Base-by-base conservation (phyloP, 495 filamentous ascomycete genomes). In the Talaromyces wortmannii region DNA sequence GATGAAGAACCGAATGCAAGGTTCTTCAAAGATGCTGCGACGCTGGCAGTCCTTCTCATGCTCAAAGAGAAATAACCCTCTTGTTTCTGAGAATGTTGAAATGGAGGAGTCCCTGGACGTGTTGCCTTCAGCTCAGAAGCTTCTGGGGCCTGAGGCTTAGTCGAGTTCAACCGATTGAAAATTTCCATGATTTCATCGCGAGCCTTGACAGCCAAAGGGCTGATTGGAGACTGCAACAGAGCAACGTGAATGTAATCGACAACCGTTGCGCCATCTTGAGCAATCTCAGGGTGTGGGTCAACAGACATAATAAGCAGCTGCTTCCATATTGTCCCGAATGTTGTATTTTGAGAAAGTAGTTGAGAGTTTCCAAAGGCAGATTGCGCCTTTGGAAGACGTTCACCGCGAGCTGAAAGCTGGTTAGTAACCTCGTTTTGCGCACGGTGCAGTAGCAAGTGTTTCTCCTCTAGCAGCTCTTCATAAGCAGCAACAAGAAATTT, bases 271-370 rank as follows among this genome's bases (percentile, higher is more conserved):
- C 91, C 94, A 66, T 91, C 85, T 60, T 87, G 82, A 45, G 92
- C 89, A 31, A 97, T 88, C 58, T 97, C 91, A 7, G 94, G 94
- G 65, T 96, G 91, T 18, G 94, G 92, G 59, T 97, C 94, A 30
- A 95, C 90, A 32, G 90, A 90, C 70, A 97, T 74, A 45, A 92
- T 86, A 33, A 97, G 76, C 46, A 96, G 76, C 55, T 96, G 92
- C 65, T 95, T 92, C 94, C 94, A 97, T 54, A 95, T 86, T 1
- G 91, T 87, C 7, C 89, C 86, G 66, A 92, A 96, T 15, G 96
- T 87, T 0, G 90, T 95, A 59, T 95, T 90, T 30, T 87, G 84
- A 10, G 91, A 90, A 10, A 96, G 64, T 5, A 60, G 61, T 40
- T 65, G 66, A 10, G 61, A 45, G n/a, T 73, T 74, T 4, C 53